Evolutionary conservation across 768 basidiomycete genomes (phyloP), one percentile per base, ranked within the genome.

Genomic region (Boletus barrowsii): DNA sequence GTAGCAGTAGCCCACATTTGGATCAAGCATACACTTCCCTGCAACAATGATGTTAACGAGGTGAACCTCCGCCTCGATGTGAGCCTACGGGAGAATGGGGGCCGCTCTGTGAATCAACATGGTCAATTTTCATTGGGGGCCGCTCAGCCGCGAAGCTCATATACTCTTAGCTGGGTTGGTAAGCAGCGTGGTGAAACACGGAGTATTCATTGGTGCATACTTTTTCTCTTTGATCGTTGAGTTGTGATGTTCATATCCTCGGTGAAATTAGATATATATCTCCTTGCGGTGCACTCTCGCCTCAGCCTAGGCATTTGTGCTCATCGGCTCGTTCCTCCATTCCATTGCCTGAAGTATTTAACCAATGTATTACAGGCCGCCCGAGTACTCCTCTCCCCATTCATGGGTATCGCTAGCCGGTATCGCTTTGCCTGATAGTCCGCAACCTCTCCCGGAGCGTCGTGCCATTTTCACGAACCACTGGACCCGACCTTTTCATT

Each of bases 161-260:
- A 83, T 87, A 76, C 75, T 93, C 11, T 77, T 92, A 6, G 79
- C 76, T 22, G 90, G 73, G 90, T 91, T 32, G 87, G 88, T 26
- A 87, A 83, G 54, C 73, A 92, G 37, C 81, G 84, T 3, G 86
- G 89, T 68, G 85, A 91, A 63, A 78, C 83, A 62, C 81, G 86
- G 29, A 78, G 75, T 13, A 73, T 91, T 22, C 86, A 90, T 71
- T 80, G 84, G 89, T 87, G 72, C 39, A 86, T 79, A 17, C 1
- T 22, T 41, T 50, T 42, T 20, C 29, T 47, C 33, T 15, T 17
- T 11, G 3, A 4, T 5, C 32, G 30, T 15, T 24, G 43, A 43
- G 35, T 44, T 57, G 15, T 47, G 30, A 20, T 51, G 5, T 17
- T 42, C 13, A 48, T 15, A 13, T 32, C 22, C 32, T 42, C 55